Evolutionary conservation across 2,329 filamentous ascomycete genomes (phyloP).

Genomic region (Monosporascus sp.): DNA sequence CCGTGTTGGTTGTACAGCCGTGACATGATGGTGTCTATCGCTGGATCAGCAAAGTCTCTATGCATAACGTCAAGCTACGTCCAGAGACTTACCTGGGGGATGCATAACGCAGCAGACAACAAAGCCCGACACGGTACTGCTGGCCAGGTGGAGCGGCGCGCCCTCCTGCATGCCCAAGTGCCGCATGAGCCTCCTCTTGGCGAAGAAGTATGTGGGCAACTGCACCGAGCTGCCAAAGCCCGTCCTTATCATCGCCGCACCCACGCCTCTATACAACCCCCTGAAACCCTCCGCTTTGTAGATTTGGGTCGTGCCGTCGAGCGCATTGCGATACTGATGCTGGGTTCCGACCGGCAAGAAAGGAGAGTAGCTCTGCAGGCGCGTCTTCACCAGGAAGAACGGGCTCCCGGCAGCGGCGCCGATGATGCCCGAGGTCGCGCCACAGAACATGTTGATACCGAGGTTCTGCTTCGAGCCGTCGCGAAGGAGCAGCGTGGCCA

Average conservation of each 20-base stretch:
- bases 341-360: conserved; percentile 96
- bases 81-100: conserved; percentile 64
- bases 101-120: conserved; percentile 98
- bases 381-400: conserved; percentile 97
- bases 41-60: conserved; percentile 3
- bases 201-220: conserved; percentile 96
- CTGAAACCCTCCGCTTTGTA: conserved; percentile 69
- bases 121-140: conserved; percentile 85
- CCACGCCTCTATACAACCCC: conserved; percentile 85
- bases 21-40: conserved; percentile 88
- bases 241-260: conserved; percentile 90
- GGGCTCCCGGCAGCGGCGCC: conserved; percentile 91
- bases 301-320: conserved; percentile 78
- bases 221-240: conserved; percentile 95
- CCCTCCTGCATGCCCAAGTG: conserved; percentile 90
- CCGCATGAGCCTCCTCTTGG: conserved; percentile 76
- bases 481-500: conserved; percentile 66
- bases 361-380: conserved; percentile 88
- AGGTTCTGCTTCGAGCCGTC: conserved; percentile 76
- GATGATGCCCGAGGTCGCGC: conserved; percentile 81
- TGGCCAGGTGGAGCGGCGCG: conserved; percentile 79
- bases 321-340: conserved; percentile 81
- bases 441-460: conserved; percentile 88
- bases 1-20: conserved; percentile 98
- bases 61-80: no score